Base-by-base conservation (phyloP, 2,329 filamentous ascomycete species). In the Hypoxylon sp. region DNA sequence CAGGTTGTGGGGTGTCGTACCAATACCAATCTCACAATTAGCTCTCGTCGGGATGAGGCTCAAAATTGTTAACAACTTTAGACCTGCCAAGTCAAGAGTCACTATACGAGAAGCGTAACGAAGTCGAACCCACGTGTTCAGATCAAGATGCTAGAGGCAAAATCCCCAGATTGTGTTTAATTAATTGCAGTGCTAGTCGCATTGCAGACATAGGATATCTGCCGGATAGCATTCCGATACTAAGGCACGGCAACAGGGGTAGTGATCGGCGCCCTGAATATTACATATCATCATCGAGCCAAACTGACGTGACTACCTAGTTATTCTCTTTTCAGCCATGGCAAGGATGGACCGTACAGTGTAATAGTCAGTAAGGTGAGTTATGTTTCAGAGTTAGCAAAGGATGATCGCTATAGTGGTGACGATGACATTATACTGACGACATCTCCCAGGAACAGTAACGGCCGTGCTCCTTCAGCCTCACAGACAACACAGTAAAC, bases 391-490 rank as follows among this genome's bases (percentile, higher is more conserved):
- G 43, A 34, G 27, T 61, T 67, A 47, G 30, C 11, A 9, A 57
- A 54, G 21, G 29, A 46, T 47, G 56, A 48, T 16, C 39, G 16
- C 6, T 46, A 48, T n/a, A 55, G 16, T 53, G 23, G 34, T 48
- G 48, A 11, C 16, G 14, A 47, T 67, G 63, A 67, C 63, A 63
- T 60, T 39, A 46, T 11, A 61, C 25, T 65, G 61, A 68, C 61
- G 61, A 58, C 34, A 65, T 53, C 25, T 29, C 57, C 57, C 32
- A 54, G 34, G 48, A 46, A 53, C 41, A n/a, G 51, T 37, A 43
- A 48, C 52, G 46, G 21, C 56, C 39, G 34, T 27, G 34, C 43
- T 52, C 43, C 23, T n/a, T 55, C 65, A 65, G 56, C 65, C 65
- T 30, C 58, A 59, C 11, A 11, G 12, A 3, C 32, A 51, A 11